Conservation (phyloP, 2,329 filamentous ascomycete species). For the Rachicladosporium sp. region DNA sequence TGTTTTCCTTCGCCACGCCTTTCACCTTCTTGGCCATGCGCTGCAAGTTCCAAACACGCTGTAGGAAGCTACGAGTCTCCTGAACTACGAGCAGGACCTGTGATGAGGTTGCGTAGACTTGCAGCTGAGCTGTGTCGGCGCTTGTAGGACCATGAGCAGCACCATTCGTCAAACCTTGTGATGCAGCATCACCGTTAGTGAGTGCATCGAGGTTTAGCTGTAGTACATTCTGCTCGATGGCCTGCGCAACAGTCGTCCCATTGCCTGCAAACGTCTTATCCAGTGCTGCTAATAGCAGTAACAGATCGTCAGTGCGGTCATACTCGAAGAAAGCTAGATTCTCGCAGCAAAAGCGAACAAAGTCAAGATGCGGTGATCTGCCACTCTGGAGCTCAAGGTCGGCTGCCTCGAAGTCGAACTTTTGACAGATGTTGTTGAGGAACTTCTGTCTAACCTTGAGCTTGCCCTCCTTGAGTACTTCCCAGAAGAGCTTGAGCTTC, state of each 20-base stretch:
- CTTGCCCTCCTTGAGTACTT: constrained; percentile 83
- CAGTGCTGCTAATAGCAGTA: constrained; percentile 60
- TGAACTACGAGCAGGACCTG: constrained; percentile 73
- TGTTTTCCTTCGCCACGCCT: constrained; percentile 19
- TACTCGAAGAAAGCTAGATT: constrained; percentile 93
- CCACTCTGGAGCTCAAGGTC: constrained; percentile 52
- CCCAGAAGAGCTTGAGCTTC: constrained; percentile 71
- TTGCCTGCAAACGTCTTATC: constrained; percentile 81
- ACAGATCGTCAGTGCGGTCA: constrained; percentile 66
- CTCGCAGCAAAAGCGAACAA: constrained; percentile 76
- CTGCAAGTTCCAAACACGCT: constrained; percentile 66
- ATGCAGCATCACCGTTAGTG: constrained; percentile 4
- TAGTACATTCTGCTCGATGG: constrained; percentile 79
- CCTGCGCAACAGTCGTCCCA: constrained; percentile 71
- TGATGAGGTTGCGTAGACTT: constrained; percentile 60
- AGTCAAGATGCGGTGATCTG: constrained; percentile 55
- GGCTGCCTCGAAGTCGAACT: constrained; percentile 68
- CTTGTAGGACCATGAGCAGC: constrained; percentile 4
- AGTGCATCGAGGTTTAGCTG: constrained; percentile 41
- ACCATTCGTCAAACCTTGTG: constrained; percentile 4
- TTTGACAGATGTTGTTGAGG: constrained; percentile 63
- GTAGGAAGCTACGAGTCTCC: constrained; percentile 73
- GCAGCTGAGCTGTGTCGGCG: constrained; percentile 40
- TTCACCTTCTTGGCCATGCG: constrained; percentile 24
- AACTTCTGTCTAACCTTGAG: constrained; percentile 83